Conservation (phyloP, 371 early-diverging fungal species). For the Nematocida ausubeli region DNA sequence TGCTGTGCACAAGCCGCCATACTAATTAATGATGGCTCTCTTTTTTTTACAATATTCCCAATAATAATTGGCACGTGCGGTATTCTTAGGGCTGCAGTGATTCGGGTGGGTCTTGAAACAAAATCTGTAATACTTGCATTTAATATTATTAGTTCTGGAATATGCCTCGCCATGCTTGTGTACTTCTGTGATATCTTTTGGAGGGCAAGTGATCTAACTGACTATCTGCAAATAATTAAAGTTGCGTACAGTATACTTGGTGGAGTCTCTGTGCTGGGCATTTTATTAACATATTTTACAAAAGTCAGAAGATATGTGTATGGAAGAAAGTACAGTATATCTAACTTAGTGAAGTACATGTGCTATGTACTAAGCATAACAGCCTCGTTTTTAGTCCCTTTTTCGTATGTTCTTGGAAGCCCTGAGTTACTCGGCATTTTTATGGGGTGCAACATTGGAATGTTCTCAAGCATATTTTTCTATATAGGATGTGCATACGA, state of each 20-base stretch:
- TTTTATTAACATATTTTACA: not conserved
- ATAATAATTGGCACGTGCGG: not conserved
- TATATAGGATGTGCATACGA: constrained; percentile 11
- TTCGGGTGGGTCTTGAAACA: not conserved
- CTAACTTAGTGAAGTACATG: not conserved
- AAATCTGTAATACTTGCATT: not conserved
- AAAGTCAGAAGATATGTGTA: not conserved
- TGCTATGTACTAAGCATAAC: not conserved
- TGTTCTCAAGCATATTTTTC: not conserved
- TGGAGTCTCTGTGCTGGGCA: not conserved
- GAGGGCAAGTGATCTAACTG: constrained; percentile 5
- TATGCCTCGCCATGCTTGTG: not conserved
- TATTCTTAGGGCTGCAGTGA: not conserved
- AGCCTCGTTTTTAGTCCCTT: not conserved
- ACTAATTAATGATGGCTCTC: not conserved
- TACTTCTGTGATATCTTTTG: not conserved
- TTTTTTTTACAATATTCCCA: constrained; percentile 8
- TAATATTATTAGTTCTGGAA: not conserved
- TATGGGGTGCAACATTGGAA: not conserved
- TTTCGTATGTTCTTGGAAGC: not conserved
- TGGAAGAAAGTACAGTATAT: not conserved
- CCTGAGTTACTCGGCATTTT: not conserved
- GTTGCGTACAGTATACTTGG: not conserved
- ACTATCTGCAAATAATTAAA: not conserved
- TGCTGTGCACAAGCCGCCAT: too few species aligned